A percentile compares a stretch with the other conserved stretches of the same genome.
Evolutionary conservation across 768 basidiomycete genomes (phyloP).

Genomic region (Suillus variegatus): DNA sequence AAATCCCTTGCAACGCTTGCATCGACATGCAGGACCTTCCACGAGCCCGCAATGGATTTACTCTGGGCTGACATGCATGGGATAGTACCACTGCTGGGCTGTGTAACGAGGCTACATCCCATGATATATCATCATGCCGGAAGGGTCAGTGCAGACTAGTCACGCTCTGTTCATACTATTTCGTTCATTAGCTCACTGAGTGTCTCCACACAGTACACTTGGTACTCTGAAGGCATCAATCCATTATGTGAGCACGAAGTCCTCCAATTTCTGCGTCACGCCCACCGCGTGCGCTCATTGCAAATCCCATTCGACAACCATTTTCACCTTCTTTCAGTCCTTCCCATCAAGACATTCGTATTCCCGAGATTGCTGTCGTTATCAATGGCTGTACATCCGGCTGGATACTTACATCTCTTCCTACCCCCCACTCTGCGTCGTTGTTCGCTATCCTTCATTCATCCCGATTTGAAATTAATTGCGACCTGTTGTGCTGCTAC

Average conservation of each 20-base stretch:
- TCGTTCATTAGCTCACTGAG: background rate
- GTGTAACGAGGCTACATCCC: conserved; percentile 1
- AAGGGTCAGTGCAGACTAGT: background rate
- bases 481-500: background rate
- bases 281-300: conserved; percentile 1
- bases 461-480: background rate
- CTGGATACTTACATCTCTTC: background rate
- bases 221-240: background rate
- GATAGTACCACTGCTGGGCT: background rate
- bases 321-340: conserved; percentile 4
- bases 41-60: background rate
- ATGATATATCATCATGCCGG: conserved; percentile 1
- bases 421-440: background rate
- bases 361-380: background rate
- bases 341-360: background rate
- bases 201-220: background rate
- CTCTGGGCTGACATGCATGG: conserved; percentile 1
- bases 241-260: conserved; percentile 1
- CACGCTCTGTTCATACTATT: background rate
- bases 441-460: background rate
- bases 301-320: conserved; percentile 3
- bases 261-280: conserved; percentile 5
- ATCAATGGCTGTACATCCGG: background rate
- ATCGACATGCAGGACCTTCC: background rate
- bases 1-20: conserved; percentile 1